Evolutionary conservation across 192 early-diverging fungal genomes (phyloP).

Genomic region (Coemansia sp.): DNA sequence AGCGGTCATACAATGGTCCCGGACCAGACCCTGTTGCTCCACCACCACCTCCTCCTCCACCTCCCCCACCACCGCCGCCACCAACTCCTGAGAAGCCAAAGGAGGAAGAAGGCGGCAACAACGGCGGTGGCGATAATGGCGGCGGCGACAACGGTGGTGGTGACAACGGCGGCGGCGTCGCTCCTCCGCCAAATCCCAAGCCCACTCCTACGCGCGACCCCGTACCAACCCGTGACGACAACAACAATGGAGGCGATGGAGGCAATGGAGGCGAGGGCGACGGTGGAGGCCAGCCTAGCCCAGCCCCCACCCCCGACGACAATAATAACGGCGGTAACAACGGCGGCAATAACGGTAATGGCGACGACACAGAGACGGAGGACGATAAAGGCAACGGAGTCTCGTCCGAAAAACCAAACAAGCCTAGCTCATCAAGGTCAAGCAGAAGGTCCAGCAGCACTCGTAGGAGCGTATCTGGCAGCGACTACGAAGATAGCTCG

Average conservation of each 20-base stretch:
- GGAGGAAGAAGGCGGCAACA: not conserved
- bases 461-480: not conserved
- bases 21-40: constrained; percentile 10
- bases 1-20: constrained; percentile 30
- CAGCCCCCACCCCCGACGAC: not conserved
- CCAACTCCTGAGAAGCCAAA: not conserved
- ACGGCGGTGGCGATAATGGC: not conserved
- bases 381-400: not conserved
- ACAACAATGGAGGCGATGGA: not conserved
- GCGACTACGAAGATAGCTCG: not conserved
- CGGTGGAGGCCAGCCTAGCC: not conserved
- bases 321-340: too few relatives aligned
- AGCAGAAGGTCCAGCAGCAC: not conserved
- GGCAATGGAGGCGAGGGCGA: not conserved
- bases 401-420: not conserved
- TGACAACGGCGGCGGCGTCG: not conserved
- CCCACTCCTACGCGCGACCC: not conserved
- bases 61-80: not conserved
- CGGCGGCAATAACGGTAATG: not conserved
- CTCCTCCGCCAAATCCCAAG: not conserved
- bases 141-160: too few relatives aligned
- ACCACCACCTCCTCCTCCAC: not conserved
- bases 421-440: not conserved
- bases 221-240: not conserved
- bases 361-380: not conserved